Percentiles rank a stretch among this genome's conserved stretches.
phyloP scores from a whole-genome alignment of 768 basidiomycete species.

The Cubamyces lactineus region DNA sequence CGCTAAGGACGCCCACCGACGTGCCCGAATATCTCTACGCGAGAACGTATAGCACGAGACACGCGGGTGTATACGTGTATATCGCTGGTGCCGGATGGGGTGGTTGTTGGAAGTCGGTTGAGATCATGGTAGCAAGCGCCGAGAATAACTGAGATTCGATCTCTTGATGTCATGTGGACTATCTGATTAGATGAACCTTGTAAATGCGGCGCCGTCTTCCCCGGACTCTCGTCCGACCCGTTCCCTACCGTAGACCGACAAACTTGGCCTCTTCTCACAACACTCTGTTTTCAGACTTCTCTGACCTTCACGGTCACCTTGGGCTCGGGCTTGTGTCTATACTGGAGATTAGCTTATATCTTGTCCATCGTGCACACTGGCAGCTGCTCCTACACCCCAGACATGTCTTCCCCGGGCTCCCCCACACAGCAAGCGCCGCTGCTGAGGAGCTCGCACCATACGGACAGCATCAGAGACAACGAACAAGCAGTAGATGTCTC shows the following conservation, averaged over 20 bases:
- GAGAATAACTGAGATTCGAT: neutral
- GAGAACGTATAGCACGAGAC: too few species aligned
- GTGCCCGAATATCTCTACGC: too few species aligned
- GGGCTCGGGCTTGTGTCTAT: neutral
- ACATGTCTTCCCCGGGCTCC: neutral
- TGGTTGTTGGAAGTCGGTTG: neutral
- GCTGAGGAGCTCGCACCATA: neutral
- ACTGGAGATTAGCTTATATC: too few species aligned
- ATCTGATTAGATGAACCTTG: conserved; percentile 26
- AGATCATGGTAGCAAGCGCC: neutral
- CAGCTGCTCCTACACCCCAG: neutral
- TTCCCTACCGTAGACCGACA: conserved; percentile 6
- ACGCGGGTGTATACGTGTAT: too few species aligned
- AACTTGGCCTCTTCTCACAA: conserved; percentile 11
- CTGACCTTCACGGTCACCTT: neutral
- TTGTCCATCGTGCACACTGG: too few species aligned
- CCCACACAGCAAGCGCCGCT: neutral
- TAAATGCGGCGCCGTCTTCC: neutral
- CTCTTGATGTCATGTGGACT: neutral
- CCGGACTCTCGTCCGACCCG: conserved; percentile 16
- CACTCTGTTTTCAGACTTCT: neutral
- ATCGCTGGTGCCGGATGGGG: too few species aligned
- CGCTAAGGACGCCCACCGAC: too few species aligned
- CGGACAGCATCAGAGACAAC: neutral
- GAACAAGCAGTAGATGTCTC: neutral